Evolutionary conservation across 257 asterid species (phyloP).

Genomic region (Nicotiana otophora): DNA sequence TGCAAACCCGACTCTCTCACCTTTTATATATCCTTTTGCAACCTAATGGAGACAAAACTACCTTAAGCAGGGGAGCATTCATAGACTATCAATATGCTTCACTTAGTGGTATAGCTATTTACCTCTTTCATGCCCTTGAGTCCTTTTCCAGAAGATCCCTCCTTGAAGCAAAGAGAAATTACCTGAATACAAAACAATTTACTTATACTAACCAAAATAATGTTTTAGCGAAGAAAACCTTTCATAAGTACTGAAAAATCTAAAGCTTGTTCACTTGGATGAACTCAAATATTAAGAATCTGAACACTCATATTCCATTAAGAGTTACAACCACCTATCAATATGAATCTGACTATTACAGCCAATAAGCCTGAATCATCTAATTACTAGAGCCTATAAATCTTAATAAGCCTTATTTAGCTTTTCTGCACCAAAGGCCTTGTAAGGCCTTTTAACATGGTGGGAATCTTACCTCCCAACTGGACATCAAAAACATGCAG

Average conservation of each 20-base stretch:
- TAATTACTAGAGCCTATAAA: neutral
- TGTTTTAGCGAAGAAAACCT: neutral
- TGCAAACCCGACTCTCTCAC: slow-evolving; percentile 24
- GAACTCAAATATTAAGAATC: neutral
- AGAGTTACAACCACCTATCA: neutral
- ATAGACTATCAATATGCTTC: slow-evolving; percentile 1
- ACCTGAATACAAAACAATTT: slow-evolving; percentile 15
- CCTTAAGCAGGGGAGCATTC: neutral
- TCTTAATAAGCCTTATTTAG: neutral
- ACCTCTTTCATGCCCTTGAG: slow-evolving; percentile 22
- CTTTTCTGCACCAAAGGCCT: neutral
- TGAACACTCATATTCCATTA: neutral
- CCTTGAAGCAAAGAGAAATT: slow-evolving; percentile 22
- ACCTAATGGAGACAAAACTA: slow-evolving; percentile 12
- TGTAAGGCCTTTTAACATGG: neutral
- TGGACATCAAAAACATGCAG: neutral
- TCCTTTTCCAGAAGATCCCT: slow-evolving; percentile 20
- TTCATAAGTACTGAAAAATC: neutral
- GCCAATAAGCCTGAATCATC: neutral
- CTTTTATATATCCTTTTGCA: slow-evolving; percentile 9
- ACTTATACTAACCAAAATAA: neutral
- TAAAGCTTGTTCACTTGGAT: neutral
- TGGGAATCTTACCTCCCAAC: neutral
- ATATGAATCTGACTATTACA: neutral
- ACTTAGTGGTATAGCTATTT: neutral